Conservation (phyloP, 2,329 filamentous ascomycete species). For the Calonectria hongkongensis region DNA sequence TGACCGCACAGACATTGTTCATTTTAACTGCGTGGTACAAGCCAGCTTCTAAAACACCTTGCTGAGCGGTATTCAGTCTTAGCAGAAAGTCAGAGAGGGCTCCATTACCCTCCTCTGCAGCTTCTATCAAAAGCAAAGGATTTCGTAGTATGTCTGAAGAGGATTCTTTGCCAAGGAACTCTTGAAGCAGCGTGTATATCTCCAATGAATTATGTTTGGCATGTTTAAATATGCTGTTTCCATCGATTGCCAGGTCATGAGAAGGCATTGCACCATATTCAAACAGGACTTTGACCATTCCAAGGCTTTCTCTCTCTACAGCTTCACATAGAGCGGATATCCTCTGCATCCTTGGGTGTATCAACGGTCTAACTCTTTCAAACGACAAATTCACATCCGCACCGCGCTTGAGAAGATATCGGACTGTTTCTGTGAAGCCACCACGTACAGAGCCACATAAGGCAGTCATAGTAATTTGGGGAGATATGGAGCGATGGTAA, state of each 20-base stretch:
- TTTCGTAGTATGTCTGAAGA: not conserved
- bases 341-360: accelerated
- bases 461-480: not conserved
- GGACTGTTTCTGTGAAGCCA: not conserved
- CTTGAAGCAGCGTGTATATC: not conserved
- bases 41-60: not conserved
- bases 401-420: not conserved
- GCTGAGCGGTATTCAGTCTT: not conserved
- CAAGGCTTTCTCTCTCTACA: not conserved
- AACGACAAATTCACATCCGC: constrained; percentile 1
- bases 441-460: not conserved
- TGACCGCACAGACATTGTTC: not conserved
- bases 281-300: not conserved
- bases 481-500: not conserved
- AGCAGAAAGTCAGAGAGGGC: not conserved
- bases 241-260: not conserved
- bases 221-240: not conserved
- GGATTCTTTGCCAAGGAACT: not conserved
- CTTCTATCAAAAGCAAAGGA: not conserved
- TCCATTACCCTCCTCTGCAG: not conserved
- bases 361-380: too few relatives aligned
- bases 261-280: not conserved
- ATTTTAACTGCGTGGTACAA: not conserved
- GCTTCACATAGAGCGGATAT: not conserved
- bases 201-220: not conserved